Percentiles rank a stretch among this genome's conserved stretches.
phyloP scores from a whole-genome alignment of 495 filamentous ascomycete genomes.

The Tricharina praecox region DNA sequence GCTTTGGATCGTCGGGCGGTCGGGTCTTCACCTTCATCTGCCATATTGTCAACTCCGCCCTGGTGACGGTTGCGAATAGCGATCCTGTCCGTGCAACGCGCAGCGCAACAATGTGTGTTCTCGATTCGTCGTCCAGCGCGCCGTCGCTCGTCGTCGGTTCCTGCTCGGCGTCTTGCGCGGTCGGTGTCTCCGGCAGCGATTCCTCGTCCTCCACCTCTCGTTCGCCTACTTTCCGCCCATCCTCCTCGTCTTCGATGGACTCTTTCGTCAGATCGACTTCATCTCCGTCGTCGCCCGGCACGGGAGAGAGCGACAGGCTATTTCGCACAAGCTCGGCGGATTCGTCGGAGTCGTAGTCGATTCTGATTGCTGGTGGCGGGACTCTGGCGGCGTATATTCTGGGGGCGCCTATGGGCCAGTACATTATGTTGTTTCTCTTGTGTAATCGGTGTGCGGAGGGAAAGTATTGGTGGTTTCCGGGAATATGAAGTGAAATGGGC shows the following conservation, averaged over 20 bases:
- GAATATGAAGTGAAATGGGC: too few relatives aligned
- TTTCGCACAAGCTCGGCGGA: constrained; percentile 27
- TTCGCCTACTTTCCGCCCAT: constrained; percentile 22
- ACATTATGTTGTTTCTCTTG: constrained; percentile 52
- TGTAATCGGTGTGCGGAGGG: too few relatives aligned
- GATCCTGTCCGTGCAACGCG: constrained; percentile 66
- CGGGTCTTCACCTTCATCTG: constrained; percentile 65
- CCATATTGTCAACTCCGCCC: constrained; percentile 72
- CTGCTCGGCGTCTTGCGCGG: constrained; percentile 20
- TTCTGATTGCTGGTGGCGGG: constrained; percentile 29
- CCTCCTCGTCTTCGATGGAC: constrained; percentile 17
- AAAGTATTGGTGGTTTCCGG: too few relatives aligned
- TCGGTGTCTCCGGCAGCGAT: constrained; percentile 2
- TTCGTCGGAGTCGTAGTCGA: constrained; percentile 29
- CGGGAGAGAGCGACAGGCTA: constrained; percentile 23
- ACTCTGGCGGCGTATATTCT: constrained; percentile 68
- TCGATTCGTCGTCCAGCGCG: constrained; percentile 25
- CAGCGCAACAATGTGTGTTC: constrained; percentile 53
- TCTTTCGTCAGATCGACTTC: constrained; percentile 12
- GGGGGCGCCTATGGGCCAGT: constrained; percentile 89
- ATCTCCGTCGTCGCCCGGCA: constrained; percentile 6
- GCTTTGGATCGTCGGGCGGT: constrained; percentile 16
- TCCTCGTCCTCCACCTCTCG: constrained; percentile 17
- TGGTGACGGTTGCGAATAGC: constrained; percentile 77
- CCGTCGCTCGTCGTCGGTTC: constrained; percentile 9